Evolutionary conservation across 805 yeast species (phyloP).

Genomic region (Lachancea quebecensis): DNA sequence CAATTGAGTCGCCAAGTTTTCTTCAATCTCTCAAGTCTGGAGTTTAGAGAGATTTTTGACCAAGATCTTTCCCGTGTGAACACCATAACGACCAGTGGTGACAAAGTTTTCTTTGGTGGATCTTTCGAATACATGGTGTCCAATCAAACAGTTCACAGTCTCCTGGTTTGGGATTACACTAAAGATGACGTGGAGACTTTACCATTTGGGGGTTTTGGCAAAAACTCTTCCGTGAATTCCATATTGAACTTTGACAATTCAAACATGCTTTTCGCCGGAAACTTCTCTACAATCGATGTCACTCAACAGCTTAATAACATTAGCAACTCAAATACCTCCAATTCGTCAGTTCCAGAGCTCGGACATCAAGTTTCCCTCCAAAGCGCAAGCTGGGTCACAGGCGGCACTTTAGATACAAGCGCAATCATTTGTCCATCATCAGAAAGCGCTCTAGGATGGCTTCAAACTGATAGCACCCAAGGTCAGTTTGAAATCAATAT

Average conservation of each 20-base stretch:
- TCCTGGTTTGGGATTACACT: slow-evolving; percentile 53
- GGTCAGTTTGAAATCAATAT: slow-evolving; percentile 64
- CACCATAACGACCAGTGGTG: slow-evolving; percentile 43
- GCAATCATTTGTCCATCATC: slow-evolving; percentile 54
- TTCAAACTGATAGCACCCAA: slow-evolving; percentile 36
- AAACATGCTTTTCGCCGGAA: slow-evolving; percentile 74
- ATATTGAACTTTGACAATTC: slow-evolving; percentile 45
- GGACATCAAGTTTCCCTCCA: slow-evolving; percentile 57
- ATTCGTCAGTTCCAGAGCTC: slow-evolving; percentile 36
- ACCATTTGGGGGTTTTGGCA: slow-evolving; percentile 73
- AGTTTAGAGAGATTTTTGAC: slow-evolving; percentile 24
- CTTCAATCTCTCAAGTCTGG: slow-evolving; percentile 28
- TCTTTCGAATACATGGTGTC: slow-evolving; percentile 48
- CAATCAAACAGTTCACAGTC: slow-evolving; percentile 37
- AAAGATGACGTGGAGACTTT: slow-evolving; percentile 38
- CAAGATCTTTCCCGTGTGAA: slow-evolving; percentile 30
- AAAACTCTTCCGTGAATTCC: slow-evolving; percentile 50
- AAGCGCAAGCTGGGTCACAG: slow-evolving; percentile 44
- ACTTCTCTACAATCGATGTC: slow-evolving; percentile 56
- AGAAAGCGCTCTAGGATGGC: slow-evolving; percentile 43
- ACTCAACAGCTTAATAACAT: slow-evolving; percentile 32
- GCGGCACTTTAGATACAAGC: slow-evolving; percentile 32
- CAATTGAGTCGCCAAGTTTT: slow-evolving; percentile 29
- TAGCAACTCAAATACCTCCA: slow-evolving; percentile 17
- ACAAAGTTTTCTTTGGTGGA: slow-evolving; percentile 75